Base-by-base conservation (phyloP, 495 filamentous ascomycete species). In the Talaromyces ruber region DNA sequence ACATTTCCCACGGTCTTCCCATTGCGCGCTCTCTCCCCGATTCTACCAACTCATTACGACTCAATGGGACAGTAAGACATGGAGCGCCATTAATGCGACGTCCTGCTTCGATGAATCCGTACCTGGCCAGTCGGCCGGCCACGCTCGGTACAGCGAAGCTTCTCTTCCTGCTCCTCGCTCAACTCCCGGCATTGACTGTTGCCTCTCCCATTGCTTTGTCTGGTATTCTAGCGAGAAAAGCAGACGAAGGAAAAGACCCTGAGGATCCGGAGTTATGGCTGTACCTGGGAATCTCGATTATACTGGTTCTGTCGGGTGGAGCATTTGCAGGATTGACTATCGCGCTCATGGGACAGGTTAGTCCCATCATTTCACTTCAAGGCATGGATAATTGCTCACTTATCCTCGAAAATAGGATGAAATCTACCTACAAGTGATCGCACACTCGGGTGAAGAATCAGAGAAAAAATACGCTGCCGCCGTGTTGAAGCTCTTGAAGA, bases 241-340 rank as follows among this genome's bases (percentile, higher is more conserved):
- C 65, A 2, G 69, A 60, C 14, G 68, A 74, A 28, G 53, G 61
- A 6, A 79, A 80, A 66, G 68, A 80, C 32, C 66, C 79, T 1
- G 69, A 75, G 24, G 82, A 85, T 64, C 81, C 85, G 2, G 76
- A 81, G 32, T 70, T 91, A 71, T 93, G 88, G 87, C 75, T 87
- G 29, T 89, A 91, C 71, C 70, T 92, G 52, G 79, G 83, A 25
- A 74, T 89, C 51, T 88, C 88, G 4, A 78, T 87, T 24, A 78
- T 84, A 29, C 80, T 98, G 47, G 93, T 97, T 9, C 79, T 97
- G 61, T 79, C 87, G 4, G 94, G 94, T 52, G 94, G 94, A 34
- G 90, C 89, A n/a, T 98, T 98, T 74, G 95, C 94, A 12, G 94
- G 94, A 28, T 78, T 98, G 70, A 98, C 94, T 37, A 95, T 98